Percentiles rank a stretch among this genome's conserved stretches.
phyloP scores from a whole-genome alignment of 2,329 filamentous ascomycete species.

The Ciborinia camelliae region DNA sequence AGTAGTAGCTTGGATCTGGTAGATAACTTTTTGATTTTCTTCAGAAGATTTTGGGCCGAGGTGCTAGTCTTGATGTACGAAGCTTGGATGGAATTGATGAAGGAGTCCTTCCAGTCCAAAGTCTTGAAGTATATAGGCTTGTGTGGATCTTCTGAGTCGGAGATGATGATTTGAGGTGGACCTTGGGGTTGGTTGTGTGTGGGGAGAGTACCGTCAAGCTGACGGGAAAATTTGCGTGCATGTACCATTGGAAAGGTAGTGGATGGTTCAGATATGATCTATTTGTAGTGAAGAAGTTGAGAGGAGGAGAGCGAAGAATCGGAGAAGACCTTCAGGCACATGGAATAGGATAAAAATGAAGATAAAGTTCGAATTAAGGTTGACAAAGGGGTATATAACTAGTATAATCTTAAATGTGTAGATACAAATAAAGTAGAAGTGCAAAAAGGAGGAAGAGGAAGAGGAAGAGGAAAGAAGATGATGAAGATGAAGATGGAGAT shows the following conservation, averaged over 20 bases:
- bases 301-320: neutral
- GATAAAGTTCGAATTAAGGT: neutral
- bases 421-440: neutral
- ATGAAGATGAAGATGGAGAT: too few relatives aligned
- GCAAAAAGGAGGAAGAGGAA: neutral
- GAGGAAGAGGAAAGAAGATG: too few relatives aligned
- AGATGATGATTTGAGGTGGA: conserved; percentile 5
- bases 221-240: conserved; percentile 1
- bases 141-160: conserved; percentile 8
- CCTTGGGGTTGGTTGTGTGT: conserved; percentile 2
- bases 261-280: neutral
- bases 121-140: conserved; percentile 1
- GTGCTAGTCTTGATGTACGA: neutral
- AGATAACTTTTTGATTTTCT: neutral
- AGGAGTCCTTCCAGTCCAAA: neutral
- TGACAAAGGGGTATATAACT: neutral
- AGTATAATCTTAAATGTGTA: too few relatives aligned
- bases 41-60: neutral
- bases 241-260: neutral
- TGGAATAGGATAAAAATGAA: neutral
- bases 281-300: neutral
- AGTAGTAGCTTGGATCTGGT: neutral
- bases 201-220: neutral
- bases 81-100: neutral
- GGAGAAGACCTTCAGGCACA: neutral